Percentiles rank a stretch among this genome's conserved stretches.
Evolutionary conservation across 1,139 yeast genomes (phyloP).

Genomic region (Pichia sp.): DNA sequence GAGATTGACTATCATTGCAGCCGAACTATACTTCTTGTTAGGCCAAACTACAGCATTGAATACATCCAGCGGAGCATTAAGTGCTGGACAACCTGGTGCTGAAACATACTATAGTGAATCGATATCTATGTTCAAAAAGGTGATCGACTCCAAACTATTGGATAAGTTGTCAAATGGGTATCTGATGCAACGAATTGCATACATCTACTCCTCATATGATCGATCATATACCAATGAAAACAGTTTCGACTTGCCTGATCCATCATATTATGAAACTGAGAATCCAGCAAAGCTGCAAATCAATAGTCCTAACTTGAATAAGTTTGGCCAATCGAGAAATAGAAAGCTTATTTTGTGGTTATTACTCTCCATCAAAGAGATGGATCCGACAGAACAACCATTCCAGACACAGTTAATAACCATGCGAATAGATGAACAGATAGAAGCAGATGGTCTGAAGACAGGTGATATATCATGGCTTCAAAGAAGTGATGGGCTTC

Average conservation of each 20-base stretch:
- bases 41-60: conserved; percentile 28
- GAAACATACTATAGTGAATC: conserved; percentile 48
- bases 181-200: conserved; percentile 38
- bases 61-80: neutral
- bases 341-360: conserved; percentile 83
- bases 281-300: conserved; percentile 40
- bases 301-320: conserved; percentile 35
- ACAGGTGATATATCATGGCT: conserved; percentile 8
- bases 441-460: conserved; percentile 2
- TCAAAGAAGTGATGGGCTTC: conserved; percentile 8
- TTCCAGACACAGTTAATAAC: conserved; percentile 25
- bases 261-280: conserved; percentile 33
- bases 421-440: conserved; percentile 24
- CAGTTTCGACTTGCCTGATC: neutral
- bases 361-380: conserved; percentile 63
- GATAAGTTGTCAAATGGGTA: conserved; percentile 42
- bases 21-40: conserved; percentile 44
- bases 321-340: conserved; percentile 55
- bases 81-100: conserved; percentile 19
- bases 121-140: conserved; percentile 45
- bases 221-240: neutral
- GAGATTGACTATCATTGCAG: conserved; percentile 43
- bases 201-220: conserved; percentile 40
- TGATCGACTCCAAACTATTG: conserved; percentile 41
- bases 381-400: conserved; percentile 29